Evolutionary conservation across 1,284 basidiomycete species (phyloP).

Genomic region (Fomes fomentarius): DNA sequence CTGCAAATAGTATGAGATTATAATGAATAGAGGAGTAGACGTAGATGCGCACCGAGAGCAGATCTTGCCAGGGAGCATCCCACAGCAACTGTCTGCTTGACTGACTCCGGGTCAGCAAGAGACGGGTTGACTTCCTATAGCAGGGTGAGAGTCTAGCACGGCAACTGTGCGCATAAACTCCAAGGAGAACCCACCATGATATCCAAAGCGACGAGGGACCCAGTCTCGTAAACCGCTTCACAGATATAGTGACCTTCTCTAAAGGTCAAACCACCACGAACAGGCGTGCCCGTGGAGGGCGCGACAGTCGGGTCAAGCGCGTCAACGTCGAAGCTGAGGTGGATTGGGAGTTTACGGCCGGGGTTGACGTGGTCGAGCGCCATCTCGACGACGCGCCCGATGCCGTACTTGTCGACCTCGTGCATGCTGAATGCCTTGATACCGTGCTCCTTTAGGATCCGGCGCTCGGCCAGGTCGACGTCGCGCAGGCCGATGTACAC

Average conservation of each 20-base stretch:
- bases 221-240: conserved; percentile 94
- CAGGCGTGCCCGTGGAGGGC: conserved; percentile 94
- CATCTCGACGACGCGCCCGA: conserved; percentile 94
- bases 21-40: too few relatives aligned
- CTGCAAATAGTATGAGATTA: neutral
- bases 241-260: conserved; percentile 98
- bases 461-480: conserved; percentile 89
- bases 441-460: conserved; percentile 82
- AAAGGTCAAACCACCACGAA: conserved; percentile 95
- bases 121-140: conserved; percentile 95
- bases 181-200: conserved; percentile 68
- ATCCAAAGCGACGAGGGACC: conserved; percentile 88
- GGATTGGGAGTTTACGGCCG: conserved; percentile 81
- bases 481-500: conserved; percentile 98
- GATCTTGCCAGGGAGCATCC: conserved; percentile 92
- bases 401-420: conserved; percentile 96
- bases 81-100: conserved; percentile 88
- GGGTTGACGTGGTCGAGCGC: conserved; percentile 95
- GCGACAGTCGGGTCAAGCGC: conserved; percentile 93
- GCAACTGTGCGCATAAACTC: neutral
- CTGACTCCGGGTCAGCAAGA: conserved; percentile 73
- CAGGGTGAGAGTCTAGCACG: neutral
- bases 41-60: conserved; percentile 68
- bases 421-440: conserved; percentile 99
- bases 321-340: conserved; percentile 97